Percentiles rank a stretch among this genome's conserved stretches.
phyloP scores from a whole-genome alignment of 2,329 filamentous ascomycete genomes.

The Fusarium sublunatum region DNA sequence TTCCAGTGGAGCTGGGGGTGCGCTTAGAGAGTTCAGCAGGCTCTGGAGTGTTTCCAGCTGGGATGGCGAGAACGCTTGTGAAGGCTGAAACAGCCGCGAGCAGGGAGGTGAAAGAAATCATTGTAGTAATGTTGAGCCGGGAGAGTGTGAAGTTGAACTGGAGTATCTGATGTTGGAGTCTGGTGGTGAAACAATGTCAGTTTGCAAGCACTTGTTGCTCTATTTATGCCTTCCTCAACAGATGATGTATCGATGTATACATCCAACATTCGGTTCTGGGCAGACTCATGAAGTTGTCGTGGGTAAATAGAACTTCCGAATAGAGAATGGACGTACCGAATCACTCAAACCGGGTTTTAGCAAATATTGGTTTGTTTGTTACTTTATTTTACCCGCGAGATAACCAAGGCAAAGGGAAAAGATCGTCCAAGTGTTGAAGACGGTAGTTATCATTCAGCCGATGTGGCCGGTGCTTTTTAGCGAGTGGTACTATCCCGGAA shows the following conservation, averaged over 20 bases:
- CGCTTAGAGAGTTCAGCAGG: slow-evolving; percentile 46
- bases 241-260: background rate
- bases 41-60: slow-evolving; percentile 22
- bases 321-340: slow-evolving; percentile 9
- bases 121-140: slow-evolving; percentile 11
- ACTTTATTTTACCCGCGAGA: slow-evolving; percentile 32
- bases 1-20: slow-evolving; percentile 52
- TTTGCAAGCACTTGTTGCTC: background rate
- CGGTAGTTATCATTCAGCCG: background rate
- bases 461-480: slow-evolving; percentile 12
- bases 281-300: background rate
- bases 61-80: slow-evolving; percentile 36
- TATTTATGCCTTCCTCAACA: slow-evolving; percentile 23
- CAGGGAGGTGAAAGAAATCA: slow-evolving; percentile 42
- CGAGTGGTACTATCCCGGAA: slow-evolving; percentile 15
- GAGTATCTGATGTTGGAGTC: background rate
- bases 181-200: background rate
- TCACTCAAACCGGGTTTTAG: background rate
- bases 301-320: slow-evolving; percentile 12
- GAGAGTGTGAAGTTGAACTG: background rate
- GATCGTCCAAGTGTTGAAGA: slow-evolving; percentile 1
- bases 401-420: slow-evolving; percentile 2
- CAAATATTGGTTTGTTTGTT: background rate
- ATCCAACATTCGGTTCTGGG: background rate
- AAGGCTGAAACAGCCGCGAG: slow-evolving; percentile 35